A percentile compares a stretch with the other conserved stretches of the same genome.
Evolutionary conservation across 805 yeast genomes (phyloP).

Genomic region (Metschnikowia henanensis): DNA sequence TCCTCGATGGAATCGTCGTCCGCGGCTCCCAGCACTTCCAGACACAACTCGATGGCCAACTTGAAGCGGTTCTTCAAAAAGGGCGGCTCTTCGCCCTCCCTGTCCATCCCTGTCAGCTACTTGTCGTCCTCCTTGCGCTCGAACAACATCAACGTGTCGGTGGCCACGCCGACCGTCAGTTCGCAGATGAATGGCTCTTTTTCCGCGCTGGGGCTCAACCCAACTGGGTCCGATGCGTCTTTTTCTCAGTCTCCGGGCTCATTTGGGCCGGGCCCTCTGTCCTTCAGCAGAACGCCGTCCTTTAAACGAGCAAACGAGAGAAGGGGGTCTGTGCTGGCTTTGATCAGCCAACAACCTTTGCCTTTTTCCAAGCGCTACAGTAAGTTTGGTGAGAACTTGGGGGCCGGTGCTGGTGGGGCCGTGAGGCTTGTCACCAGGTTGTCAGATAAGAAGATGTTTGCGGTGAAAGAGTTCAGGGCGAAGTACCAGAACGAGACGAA

Average conservation of each 20-base stretch:
- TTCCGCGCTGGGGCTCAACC: slow-evolving; percentile 37
- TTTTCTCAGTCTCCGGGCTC: slow-evolving; percentile 34
- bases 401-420: slow-evolving; percentile 95
- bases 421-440: slow-evolving; percentile 73
- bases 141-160: slow-evolving; percentile 12
- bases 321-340: slow-evolving; percentile 34
- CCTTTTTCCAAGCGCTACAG: slow-evolving; percentile 78
- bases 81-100: slow-evolving; percentile 24
- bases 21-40: slow-evolving; percentile 28
- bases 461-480: slow-evolving; percentile 89
- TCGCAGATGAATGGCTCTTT: slow-evolving; percentile 22
- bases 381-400: slow-evolving; percentile 81
- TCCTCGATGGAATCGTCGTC: slow-evolving; percentile 37
- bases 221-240: slow-evolving; percentile 33
- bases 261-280: slow-evolving; percentile 21
- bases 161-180: slow-evolving; percentile 22
- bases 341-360: slow-evolving; percentile 31
- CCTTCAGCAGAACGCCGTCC: slow-evolving; percentile 32
- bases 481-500: slow-evolving; percentile 71
- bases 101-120: slow-evolving; percentile 21
- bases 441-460: slow-evolving; percentile 71
- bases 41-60: slow-evolving; percentile 80
- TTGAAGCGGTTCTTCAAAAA: slow-evolving; percentile 70
- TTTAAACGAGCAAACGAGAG: slow-evolving; percentile 35
- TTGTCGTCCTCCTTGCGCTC: slow-evolving; percentile 26